These are phyloP conservation scores for Anthostomella pinea DNA, from an alignment of 2,329 filamentous ascomycete genomes.

Conservation along the genomic window DNA sequence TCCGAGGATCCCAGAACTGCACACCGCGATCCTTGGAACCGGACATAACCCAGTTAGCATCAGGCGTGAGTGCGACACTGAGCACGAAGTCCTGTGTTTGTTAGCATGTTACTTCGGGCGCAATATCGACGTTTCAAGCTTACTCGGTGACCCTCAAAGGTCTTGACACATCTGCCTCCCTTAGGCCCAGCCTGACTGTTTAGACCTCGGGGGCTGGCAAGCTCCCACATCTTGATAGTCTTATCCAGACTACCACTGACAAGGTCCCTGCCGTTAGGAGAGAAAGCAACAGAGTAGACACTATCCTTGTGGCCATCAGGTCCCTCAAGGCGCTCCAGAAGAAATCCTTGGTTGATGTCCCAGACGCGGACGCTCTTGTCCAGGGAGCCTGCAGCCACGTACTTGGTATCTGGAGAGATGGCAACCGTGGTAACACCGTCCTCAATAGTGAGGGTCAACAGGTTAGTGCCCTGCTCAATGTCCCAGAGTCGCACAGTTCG, in stretches of 20 bases:
- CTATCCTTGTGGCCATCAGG: slow-evolving; percentile 94
- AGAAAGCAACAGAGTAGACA: slow-evolving; percentile 95
- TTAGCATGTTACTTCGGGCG: slow-evolving; percentile 26
- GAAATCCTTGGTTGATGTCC: slow-evolving; percentile 82
- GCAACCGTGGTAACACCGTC: slow-evolving; percentile 97
- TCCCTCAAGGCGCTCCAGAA: slow-evolving; percentile 89
- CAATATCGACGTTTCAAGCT: slow-evolving; percentile 26
- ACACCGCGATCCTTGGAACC: slow-evolving; percentile 97
- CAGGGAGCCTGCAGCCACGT: slow-evolving; percentile 88
- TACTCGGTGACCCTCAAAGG: slow-evolving; percentile 94
- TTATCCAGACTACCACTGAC: slow-evolving; percentile 95
- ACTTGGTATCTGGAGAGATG: slow-evolving; percentile 92
- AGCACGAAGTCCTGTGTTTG: slow-evolving; percentile 81
- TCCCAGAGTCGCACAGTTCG: slow-evolving; percentile 96
- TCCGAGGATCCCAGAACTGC: slow-evolving; percentile 97
- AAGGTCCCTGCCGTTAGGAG: slow-evolving; percentile 86
- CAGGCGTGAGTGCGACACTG: slow-evolving; percentile 89
- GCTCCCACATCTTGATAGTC: slow-evolving; percentile 99
- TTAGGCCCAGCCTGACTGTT: slow-evolving; percentile 67
- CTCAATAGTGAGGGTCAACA: slow-evolving; percentile 86
- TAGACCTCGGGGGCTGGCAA: slow-evolving; percentile 65
- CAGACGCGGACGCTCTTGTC: slow-evolving; percentile 98
- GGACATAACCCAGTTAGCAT: slow-evolving; percentile 93
- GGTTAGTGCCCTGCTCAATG: slow-evolving; percentile 78
- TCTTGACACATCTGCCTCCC: slow-evolving; percentile 90